Percentiles rank a stretch among this genome's conserved stretches.
phyloP scores from a whole-genome alignment of 108 stramenopile genomes.

The Cylindrotheca fusiformis region DNA sequence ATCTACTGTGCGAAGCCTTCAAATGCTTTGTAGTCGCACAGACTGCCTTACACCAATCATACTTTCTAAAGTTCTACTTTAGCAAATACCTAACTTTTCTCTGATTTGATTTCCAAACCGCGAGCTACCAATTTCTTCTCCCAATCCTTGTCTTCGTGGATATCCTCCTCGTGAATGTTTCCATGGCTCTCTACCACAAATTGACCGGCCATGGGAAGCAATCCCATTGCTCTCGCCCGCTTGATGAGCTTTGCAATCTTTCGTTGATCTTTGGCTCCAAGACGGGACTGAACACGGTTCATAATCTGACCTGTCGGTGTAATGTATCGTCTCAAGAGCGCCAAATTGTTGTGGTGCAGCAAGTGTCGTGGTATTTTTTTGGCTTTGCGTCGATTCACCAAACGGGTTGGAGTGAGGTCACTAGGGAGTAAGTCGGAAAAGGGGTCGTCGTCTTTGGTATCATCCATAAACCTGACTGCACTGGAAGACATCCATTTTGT shows the following conservation, averaged over 20 bases:
- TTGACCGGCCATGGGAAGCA: conserved; percentile 75
- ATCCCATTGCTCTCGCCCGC: conserved; percentile 70
- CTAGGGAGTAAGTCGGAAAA: conserved; percentile 70
- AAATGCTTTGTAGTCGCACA: too few relatives aligned
- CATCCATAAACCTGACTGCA: conserved; percentile 45
- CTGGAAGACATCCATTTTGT: conserved; percentile 50
- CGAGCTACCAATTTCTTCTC: conserved; percentile 48
- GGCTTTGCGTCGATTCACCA: conserved; percentile 70
- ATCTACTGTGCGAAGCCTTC: too few relatives aligned
- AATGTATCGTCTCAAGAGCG: conserved; percentile 61
- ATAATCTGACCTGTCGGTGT: conserved; percentile 81
- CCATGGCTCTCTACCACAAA: conserved; percentile 76
- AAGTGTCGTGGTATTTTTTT: conserved; percentile 58
- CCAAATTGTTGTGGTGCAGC: conserved; percentile 82
- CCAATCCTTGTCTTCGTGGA: conserved; percentile 55
- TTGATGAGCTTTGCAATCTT: conserved; percentile 78
- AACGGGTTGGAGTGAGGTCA: conserved; percentile 67
- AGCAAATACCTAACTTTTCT: too few relatives aligned
- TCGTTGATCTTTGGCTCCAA: conserved; percentile 85
- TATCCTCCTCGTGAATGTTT: conserved; percentile 50
- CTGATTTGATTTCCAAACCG: conserved; percentile 41
- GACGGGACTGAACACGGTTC: conserved; percentile 70
- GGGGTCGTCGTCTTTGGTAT: conserved; percentile 61
- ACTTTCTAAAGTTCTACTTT: too few relatives aligned
- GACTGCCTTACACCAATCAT: too few relatives aligned